Percentiles rank a stretch among this genome's conserved stretches.
Evolutionary conservation across 176 grass and related monocot species (phyloP).

Genomic region (Bonia amplexicaulis): DNA sequence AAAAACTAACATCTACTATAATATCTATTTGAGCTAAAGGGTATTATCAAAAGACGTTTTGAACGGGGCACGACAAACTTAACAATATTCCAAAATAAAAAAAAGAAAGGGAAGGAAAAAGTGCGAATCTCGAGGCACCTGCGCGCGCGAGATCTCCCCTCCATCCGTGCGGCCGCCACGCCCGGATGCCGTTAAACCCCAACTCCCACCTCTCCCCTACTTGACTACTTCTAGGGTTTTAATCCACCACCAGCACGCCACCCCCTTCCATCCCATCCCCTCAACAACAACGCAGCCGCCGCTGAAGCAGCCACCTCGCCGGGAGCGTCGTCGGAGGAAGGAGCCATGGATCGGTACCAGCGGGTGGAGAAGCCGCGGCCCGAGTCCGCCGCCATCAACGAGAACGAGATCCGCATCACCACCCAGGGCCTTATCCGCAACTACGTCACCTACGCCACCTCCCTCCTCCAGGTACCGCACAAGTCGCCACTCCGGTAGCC

Average conservation of each 20-base stretch:
- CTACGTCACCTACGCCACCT: conserved; percentile 92
- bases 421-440: conserved; percentile 93
- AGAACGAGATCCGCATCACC: conserved; percentile 98
- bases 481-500: neutral
- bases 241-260: conserved; percentile 16
- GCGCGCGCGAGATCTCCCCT: conserved; percentile 12
- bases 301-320: neutral
- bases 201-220: conserved; percentile 21
- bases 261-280: neutral
- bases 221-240: conserved; percentile 92
- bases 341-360: conserved; percentile 85
- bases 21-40: no score
- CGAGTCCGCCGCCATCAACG: conserved; percentile 71
- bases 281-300: conserved; percentile 4
- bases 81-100: neutral
- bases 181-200: conserved; percentile 56
- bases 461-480: conserved; percentile 66
- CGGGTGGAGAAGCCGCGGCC: conserved; percentile 89
- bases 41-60: no score
- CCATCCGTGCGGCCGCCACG: conserved; percentile 21
- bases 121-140: conserved; percentile 36
- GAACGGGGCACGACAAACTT: no score
- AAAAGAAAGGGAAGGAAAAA: no score
- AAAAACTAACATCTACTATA: no score
- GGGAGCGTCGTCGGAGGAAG: neutral